Base-by-base conservation (phyloP, 169 alveolate species). In the Eimeria maxima region DNA sequence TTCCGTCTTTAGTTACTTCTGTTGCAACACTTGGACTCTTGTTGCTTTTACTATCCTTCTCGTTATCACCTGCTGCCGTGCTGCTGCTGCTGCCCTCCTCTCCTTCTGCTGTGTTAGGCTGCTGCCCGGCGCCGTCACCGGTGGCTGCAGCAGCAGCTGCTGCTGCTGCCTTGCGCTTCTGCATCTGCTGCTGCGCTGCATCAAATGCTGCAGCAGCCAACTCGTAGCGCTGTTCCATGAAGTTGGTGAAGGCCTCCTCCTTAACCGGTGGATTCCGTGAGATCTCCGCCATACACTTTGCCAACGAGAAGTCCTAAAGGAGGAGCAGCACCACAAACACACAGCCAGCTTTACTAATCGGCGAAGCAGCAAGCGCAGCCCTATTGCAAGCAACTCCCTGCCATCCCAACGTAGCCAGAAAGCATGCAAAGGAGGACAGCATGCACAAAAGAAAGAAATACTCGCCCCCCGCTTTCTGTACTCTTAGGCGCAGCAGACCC, bases 131-230 rank as follows among this genome's bases (percentile, higher is more conserved):
- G 50, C 47, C 73, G 8, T 1, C 69, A 7, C 14, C 90, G n/a
- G 90, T 50, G 42, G 73, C 90, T 4, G 90, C 90, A 6, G 90
- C 73, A 1, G 90, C 90, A n/a, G 47, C 90, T 50, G 90, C 90
- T n/a, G 90, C 90, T 13, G 90, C 90, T 22, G 90, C 90, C 45
- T 27, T 45, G 11, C 73, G 10, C 90, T 81, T 81, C 45, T 81
- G 90, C 73, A 47, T 60, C 73, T 81, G 90, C 90, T 81, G 90
- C 90, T 81, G 90, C 47, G 90, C 90, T n/a, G 90, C 90, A 20
- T 81, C 90, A 53, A 50, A 81, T 8, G 90, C 90, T 24, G 90
- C 90, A 81, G 95, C 95, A 33, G 84, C 95, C 0, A 73, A 22
- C 42, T 74, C 89, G 78, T 90, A 73, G 6, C 95, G 95, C 65